Conservation (phyloP, 306 rosid species). For the Astragalus membranaceus region DNA sequence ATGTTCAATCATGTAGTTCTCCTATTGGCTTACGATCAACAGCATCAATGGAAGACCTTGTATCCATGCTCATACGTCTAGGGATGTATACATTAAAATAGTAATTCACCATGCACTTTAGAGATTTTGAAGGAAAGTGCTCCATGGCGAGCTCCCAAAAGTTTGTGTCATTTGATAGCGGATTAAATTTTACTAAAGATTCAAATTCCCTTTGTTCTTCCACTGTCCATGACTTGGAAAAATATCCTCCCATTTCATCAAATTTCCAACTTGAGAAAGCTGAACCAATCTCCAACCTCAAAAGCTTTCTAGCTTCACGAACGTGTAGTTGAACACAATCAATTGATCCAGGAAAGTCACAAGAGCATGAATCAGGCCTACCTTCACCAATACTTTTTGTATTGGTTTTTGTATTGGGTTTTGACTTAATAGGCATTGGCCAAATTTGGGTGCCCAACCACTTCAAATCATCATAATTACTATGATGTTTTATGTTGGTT, state of each 20-base stretch:
- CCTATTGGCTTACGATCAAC: conserved; percentile 23
- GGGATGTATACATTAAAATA: conserved; percentile 34
- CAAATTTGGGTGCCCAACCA: conserved; percentile 30
- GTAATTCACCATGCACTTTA: conserved; percentile 24
- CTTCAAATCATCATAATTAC: conserved; percentile 9
- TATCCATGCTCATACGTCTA: conserved; percentile 20
- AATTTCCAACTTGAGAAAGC: conserved; percentile 33
- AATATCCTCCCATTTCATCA: conserved; percentile 35
- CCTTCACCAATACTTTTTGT: conserved; percentile 20
- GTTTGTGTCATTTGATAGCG: not conserved
- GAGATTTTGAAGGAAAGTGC: conserved; percentile 27
- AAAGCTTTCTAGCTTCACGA: conserved; percentile 13
- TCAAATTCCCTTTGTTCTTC: conserved; percentile 19
- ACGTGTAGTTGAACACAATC: conserved; percentile 24
- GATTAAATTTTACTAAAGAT: conserved; percentile 6
- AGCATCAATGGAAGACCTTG: not conserved
- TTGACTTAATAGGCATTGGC: not conserved
- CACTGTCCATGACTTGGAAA: conserved; percentile 29
- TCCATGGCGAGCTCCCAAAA: conserved; percentile 30
- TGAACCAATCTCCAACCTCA: conserved; percentile 21
- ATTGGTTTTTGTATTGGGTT: not conserved
- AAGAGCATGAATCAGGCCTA: conserved; percentile 19
- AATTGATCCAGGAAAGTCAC: conserved; percentile 21
- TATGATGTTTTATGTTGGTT: not conserved
- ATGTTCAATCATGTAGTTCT: not conserved